These are phyloP conservation scores for Flaveria brownii DNA, from an alignment of 129 eudicot genomes.

Conservation along the genomic window DNA sequence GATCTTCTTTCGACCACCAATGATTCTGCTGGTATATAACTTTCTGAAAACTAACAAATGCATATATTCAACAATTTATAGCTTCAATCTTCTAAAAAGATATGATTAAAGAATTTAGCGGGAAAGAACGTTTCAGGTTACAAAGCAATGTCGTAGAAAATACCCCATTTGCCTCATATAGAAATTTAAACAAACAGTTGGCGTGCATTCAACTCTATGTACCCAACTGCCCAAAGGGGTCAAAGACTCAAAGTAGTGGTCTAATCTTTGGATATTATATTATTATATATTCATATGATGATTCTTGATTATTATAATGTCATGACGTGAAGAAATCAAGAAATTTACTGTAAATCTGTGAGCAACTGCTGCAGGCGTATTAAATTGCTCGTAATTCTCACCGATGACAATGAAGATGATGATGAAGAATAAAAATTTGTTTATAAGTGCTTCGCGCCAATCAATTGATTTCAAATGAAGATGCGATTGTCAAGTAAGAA, in stretches of 20 bases:
- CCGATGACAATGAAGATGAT: no score
- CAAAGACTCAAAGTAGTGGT: no score
- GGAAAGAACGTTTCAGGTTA: no score
- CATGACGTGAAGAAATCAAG: not conserved
- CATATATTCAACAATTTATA: slow-evolving; percentile 1
- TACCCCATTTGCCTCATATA: no score
- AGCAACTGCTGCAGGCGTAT: not conserved
- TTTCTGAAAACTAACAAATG: slow-evolving; percentile 1
- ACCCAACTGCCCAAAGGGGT: not conserved
- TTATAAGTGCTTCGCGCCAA: no score
- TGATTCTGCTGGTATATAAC: not conserved
- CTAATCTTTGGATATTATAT: not conserved
- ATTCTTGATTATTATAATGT: not conserved
- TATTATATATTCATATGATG: not conserved
- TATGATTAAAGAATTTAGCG: no score
- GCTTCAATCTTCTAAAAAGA: no score
- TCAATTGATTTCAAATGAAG: no score
- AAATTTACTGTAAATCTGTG: not conserved
- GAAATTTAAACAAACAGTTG: not conserved
- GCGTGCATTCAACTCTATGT: not conserved
- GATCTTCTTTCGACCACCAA: slow-evolving; percentile 7
- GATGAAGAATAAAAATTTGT: no score
- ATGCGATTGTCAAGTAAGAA: no score
- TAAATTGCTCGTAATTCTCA: no score
- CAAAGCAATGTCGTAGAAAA: no score